Conservation (phyloP, 306 rosid species). For the Cyclanthera cordifolia region DNA sequence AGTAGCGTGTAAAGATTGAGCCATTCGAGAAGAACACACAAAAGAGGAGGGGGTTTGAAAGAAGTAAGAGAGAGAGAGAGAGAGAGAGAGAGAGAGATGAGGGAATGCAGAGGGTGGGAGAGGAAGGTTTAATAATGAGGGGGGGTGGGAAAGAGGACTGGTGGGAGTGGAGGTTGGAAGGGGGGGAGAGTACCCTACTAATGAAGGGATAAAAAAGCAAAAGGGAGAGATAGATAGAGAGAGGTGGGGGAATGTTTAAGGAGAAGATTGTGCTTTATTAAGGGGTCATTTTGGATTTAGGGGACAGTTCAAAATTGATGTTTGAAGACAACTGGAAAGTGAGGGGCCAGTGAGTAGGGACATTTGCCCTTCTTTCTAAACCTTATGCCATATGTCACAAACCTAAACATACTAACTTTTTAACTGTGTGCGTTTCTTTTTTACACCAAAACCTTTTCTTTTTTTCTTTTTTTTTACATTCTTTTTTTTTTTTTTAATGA, state of each 20-base stretch:
- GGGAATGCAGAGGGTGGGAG: not conserved
- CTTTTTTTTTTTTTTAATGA: too few species aligned
- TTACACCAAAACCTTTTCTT: not conserved
- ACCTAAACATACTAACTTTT: not conserved
- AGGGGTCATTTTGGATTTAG: not conserved
- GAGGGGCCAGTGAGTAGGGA: not conserved
- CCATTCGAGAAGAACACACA: conserved; percentile 10
- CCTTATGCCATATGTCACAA: conserved; percentile 4
- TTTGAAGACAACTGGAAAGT: conserved; percentile 7
- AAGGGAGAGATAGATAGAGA: not conserved
- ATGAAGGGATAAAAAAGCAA: not conserved
- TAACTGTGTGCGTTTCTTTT: not conserved
- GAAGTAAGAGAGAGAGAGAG: not conserved
- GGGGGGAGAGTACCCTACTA: conserved; percentile 5
- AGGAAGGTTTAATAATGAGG: conserved; percentile 12
- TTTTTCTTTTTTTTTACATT: too few species aligned
- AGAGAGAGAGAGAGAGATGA: not conserved
- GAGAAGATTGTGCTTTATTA: not conserved
- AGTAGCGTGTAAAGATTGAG: not conserved
- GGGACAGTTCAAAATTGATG: not conserved
- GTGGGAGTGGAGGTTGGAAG: not conserved
- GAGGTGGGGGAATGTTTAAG: not conserved
- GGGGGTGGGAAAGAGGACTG: not conserved
- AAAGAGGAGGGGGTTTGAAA: too few species aligned
- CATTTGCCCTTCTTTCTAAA: conserved; percentile 1